Conservation (phyloP, 2,329 filamentous ascomycete genomes). For the Raffaelea ambrosiae region DNA sequence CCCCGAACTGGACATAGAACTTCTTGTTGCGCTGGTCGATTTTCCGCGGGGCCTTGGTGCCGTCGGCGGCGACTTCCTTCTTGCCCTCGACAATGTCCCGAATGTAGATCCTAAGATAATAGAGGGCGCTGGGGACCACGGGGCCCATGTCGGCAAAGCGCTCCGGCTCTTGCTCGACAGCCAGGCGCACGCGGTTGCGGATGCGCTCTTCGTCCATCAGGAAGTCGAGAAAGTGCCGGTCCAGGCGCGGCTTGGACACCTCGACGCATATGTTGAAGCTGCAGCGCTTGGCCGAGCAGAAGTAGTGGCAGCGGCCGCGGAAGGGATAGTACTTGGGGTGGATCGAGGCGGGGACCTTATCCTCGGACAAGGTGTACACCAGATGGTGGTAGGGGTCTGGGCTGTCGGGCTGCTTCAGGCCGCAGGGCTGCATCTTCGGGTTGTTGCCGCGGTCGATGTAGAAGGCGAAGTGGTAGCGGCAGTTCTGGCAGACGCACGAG, state of each 20-base stretch:
- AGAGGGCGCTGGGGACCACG: slow-evolving; percentile 28
- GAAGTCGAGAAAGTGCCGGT: slow-evolving; percentile 29
- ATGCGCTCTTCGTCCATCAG: slow-evolving; percentile 39
- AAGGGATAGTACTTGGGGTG: slow-evolving; percentile 29
- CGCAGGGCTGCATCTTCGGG: slow-evolving; percentile 5
- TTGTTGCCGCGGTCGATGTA: slow-evolving; percentile 12
- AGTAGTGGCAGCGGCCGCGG: slow-evolving; percentile 25
- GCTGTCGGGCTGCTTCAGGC: slow-evolving; percentile 8
- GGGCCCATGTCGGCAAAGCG: slow-evolving; percentile 35
- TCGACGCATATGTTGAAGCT: slow-evolving; percentile 35
- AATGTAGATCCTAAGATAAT: slow-evolving; percentile 42
- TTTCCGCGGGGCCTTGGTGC: slow-evolving; percentile 15
- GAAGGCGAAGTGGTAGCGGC: slow-evolving; percentile 24
- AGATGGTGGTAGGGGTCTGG: slow-evolving; percentile 19
- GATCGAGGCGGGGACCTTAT: slow-evolving; percentile 1
- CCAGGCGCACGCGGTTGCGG: slow-evolving; percentile 26
- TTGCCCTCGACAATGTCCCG: slow-evolving; percentile 36
- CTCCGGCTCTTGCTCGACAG: slow-evolving; percentile 35
- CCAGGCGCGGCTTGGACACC: slow-evolving; percentile 40
- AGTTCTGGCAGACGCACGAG: slow-evolving; percentile 22
- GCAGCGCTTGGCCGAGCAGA: slow-evolving; percentile 33
- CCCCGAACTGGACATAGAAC: slow-evolving; percentile 44
- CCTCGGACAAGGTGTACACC: slow-evolving; percentile 4
- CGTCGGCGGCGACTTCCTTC: slow-evolving; percentile 22
- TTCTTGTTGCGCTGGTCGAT: slow-evolving; percentile 51